A percentile compares a stretch with the other conserved stretches of the same genome.
Evolutionary conservation across 805 yeast genomes (phyloP).

Genomic region (Saccharomyces eubayanus): DNA sequence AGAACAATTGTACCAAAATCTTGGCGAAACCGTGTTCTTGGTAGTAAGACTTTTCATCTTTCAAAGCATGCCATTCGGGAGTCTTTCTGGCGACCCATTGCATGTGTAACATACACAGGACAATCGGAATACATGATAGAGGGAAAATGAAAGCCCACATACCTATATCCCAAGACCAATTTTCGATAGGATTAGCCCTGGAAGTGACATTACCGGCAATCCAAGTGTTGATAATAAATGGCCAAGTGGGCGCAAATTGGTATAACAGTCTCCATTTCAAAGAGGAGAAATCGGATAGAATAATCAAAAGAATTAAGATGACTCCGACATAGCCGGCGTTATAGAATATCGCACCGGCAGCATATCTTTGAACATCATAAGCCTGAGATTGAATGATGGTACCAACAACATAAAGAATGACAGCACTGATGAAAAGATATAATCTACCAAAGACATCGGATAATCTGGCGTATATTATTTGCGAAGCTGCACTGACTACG

Average conservation of each 20-base stretch:
- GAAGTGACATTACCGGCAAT: conserved; percentile 51
- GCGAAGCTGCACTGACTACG: conserved; percentile 51
- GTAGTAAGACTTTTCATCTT: conserved; percentile 34
- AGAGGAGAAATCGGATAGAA: conserved; percentile 58
- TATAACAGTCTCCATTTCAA: conserved; percentile 63
- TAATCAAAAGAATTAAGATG: conserved; percentile 45
- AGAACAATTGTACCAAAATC: conserved; percentile 38
- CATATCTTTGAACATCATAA: conserved; percentile 42
- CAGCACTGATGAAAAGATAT: conserved; percentile 38
- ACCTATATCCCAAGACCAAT: conserved; percentile 70
- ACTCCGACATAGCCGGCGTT: conserved; percentile 56
- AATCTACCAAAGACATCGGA: conserved; percentile 51
- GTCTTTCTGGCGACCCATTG: conserved; percentile 42
- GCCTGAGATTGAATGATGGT: conserved; percentile 52
- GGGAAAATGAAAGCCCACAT: conserved; percentile 79
- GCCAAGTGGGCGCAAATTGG: conserved; percentile 60
- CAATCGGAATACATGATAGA: conserved; percentile 50
- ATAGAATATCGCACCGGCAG: conserved; percentile 47
- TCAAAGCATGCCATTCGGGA: conserved; percentile 41
- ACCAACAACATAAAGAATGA: conserved; percentile 47
- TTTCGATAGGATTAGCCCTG: conserved; percentile 26
- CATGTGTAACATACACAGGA: conserved; percentile 49
- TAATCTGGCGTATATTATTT: conserved; percentile 47
- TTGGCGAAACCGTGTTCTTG: conserved; percentile 32
- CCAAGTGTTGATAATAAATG: conserved; percentile 75